Conservation (phyloP, 495 filamentous ascomycete species). For the Neurospora africana region DNA sequence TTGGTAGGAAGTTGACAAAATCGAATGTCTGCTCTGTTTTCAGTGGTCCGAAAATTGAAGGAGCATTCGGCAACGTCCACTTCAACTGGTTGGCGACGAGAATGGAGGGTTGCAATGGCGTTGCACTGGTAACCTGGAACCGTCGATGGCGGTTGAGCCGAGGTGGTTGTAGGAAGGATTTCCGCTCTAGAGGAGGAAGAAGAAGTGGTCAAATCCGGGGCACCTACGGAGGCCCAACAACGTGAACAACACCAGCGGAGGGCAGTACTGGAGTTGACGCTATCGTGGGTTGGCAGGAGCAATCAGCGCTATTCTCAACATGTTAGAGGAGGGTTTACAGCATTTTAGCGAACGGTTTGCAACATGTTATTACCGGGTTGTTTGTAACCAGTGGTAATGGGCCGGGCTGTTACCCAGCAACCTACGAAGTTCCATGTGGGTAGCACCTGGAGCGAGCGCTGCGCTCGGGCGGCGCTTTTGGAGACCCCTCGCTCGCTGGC, state of each 20-base stretch:
- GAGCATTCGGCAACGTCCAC: not conserved
- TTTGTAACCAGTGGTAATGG: not conserved
- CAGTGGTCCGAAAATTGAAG: not conserved
- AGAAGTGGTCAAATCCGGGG: not conserved
- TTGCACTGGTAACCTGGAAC: not conserved
- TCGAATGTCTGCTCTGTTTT: not conserved
- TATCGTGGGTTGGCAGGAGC: not conserved
- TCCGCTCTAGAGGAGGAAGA: not conserved
- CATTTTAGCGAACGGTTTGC: not conserved
- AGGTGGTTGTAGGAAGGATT: not conserved
- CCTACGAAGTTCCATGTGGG: not conserved
- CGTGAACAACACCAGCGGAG: not conserved
- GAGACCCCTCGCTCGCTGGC: not conserved
- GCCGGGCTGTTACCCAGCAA: not conserved
- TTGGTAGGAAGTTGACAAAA: not conserved
- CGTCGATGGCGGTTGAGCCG: not conserved
- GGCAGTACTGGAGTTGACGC: not conserved
- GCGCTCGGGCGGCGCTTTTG: not conserved
- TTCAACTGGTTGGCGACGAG: not conserved
- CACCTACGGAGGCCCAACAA: not conserved
- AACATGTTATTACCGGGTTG: not conserved
- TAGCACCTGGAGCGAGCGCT: not conserved
- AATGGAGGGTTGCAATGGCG: not conserved
- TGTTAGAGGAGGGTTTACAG: not conserved
- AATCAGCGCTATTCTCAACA: not conserved